These are phyloP conservation scores for Xylaria sp. DNA, from an alignment of 2,329 filamentous ascomycete species.

Conservation along the genomic window DNA sequence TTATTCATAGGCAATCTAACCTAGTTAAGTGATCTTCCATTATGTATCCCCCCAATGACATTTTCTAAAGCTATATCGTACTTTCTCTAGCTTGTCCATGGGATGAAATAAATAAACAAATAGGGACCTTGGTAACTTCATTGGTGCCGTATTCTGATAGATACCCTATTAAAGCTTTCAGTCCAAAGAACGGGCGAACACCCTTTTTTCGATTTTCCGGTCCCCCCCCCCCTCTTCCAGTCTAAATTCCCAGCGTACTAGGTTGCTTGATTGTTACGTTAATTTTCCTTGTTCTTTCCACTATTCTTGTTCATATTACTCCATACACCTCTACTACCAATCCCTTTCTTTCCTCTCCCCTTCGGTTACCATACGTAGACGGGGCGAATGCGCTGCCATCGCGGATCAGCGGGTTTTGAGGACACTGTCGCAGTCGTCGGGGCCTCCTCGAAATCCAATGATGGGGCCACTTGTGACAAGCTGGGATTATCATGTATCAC, in stretches of 20 bases:
- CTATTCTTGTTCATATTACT: constrained; percentile 14
- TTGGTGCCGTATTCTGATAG: constrained; percentile 14
- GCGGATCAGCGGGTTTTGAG: constrained; percentile 5
- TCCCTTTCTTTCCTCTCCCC: background rate
- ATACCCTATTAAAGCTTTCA: constrained; percentile 21
- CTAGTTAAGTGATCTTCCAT: background rate
- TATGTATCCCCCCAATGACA: constrained; percentile 4
- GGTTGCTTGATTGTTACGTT: constrained; percentile 9
- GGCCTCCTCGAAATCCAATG: constrained; percentile 24
- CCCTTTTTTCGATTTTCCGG: background rate
- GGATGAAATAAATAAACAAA: constrained; percentile 3
- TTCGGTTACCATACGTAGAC: constrained; percentile 26
- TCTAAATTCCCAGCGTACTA: constrained; percentile 14
- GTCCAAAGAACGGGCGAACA: constrained; percentile 26
- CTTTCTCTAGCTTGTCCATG: background rate
- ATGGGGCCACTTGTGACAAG: background rate
- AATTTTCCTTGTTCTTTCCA: background rate
- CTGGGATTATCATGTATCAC: constrained; percentile 8
- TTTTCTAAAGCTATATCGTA: constrained; percentile 1
- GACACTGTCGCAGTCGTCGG: constrained; percentile 15
- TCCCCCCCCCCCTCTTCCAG: background rate
- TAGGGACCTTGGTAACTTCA: constrained; percentile 9
- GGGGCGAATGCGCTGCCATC: constrained; percentile 29
- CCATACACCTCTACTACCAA: background rate
- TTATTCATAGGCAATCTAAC: background rate